Evolutionary conservation across 2,329 filamentous ascomycete genomes (phyloP), one percentile per base, ranked within the genome.

Genomic region (Cladosporium sp.): DNA sequence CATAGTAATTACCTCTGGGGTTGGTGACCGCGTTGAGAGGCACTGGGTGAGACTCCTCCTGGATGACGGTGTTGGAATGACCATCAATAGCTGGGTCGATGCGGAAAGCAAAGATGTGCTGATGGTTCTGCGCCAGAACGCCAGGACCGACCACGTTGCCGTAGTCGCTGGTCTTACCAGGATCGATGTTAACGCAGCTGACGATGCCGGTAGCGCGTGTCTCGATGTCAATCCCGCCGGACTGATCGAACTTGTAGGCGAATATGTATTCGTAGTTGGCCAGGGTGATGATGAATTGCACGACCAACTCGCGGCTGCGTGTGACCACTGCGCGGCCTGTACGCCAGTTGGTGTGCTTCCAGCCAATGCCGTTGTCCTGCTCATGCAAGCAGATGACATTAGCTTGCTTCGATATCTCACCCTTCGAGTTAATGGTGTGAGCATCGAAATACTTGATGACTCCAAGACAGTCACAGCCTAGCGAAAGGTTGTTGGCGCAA

Each of bases 221-320:
- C 68, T 89, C 85, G 58, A 86, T 73, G 0, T 77, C 77, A 61
- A 88, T 78, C 8, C 80, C 83, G 7, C 82, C 86, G 0, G 82
- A 78, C 42, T 84, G 84, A 66, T 87, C 82, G 58, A 89, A 83
- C 60, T 83, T 81, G 70, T 80, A 88, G 2, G 80, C 79, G 57
- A 88, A 82, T 35, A 87, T 79, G 66, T 89, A 89, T 65, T 89
- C 86, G 73, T 89, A 89, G 72, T 89, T 89, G 25, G 83, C 83
- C 2, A 88, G 77, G 0, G 86, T 89, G 61, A 85, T 83, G 70
- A 88, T 85, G 66, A 82, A 85, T 63, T 89, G 85, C 2, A 89
- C 70, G 0, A 89, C 84, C 2, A 89, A 77, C 62, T 87, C 81
- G 0, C 86, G 79, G 58, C 79, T 77, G 7, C 86, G 77, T 0